phyloP scores from a whole-genome alignment of 1,139 yeast genomes.

The Hyphopichia burtonii region DNA sequence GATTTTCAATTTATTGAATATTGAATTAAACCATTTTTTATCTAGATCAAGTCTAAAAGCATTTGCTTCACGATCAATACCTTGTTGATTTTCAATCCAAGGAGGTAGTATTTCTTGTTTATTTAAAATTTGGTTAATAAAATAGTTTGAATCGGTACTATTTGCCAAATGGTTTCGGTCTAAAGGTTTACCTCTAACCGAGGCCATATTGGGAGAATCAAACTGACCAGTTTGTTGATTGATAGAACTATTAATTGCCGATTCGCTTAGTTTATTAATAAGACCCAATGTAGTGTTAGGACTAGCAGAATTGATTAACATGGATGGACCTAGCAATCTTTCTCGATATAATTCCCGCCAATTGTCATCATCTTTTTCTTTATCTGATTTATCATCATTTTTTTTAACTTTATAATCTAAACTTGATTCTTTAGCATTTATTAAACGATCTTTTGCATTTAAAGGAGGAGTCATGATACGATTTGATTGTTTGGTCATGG shows the following conservation, averaged over 20 bases:
- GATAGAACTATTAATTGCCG: conserved; percentile 70
- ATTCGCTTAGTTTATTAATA: conserved; percentile 69
- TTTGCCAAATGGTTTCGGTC: conserved; percentile 61
- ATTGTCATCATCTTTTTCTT: conserved; percentile 41
- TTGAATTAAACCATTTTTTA: conserved; percentile 41
- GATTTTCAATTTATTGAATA: conserved; percentile 24
- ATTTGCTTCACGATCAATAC: conserved; percentile 47
- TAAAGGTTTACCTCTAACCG: conserved; percentile 63
- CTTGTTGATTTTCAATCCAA: conserved; percentile 81
- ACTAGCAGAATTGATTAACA: conserved; percentile 38
- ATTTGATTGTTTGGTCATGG: conserved; percentile 4
- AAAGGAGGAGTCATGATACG: conserved; percentile 26
- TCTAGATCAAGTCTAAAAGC: conserved; percentile 47
- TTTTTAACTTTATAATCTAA: conserved; percentile 61
- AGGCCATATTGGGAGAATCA: conserved; percentile 42
- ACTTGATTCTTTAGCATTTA: conserved; percentile 62
- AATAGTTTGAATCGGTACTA: conserved; percentile 40
- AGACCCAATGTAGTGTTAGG: conserved; percentile 41
- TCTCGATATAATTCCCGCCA: conserved; percentile 66
- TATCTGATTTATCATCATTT: conserved; percentile 14
- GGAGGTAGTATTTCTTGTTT: conserved; percentile 82
- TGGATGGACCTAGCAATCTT: conserved; percentile 57
- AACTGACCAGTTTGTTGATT: conserved; percentile 64
- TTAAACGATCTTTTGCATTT: conserved; percentile 38
- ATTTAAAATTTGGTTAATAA: conserved; percentile 56